Base-by-base conservation (phyloP, 2,329 filamentous ascomycete genomes). In the Ophioceras dolichostomum region DNA sequence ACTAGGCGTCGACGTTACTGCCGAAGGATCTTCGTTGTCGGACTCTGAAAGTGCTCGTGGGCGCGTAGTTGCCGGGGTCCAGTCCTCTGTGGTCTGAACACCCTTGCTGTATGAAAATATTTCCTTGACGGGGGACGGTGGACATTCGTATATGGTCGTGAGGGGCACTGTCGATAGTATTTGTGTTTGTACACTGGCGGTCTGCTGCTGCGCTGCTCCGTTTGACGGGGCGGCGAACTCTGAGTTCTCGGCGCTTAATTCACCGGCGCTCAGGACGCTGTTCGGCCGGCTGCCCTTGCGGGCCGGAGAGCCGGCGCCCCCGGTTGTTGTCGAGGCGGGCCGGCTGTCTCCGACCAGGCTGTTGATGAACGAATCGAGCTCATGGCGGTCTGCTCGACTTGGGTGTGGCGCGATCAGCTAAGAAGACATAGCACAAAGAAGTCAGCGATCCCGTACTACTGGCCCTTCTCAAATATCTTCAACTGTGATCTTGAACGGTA, bases 31-130 rank as follows among this genome's bases (percentile, higher is more conserved):
- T 17, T 82, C 80, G 21, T 69, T 67, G 21, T 87, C 80, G 13
- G 77, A 78, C 18, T 73, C 69, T 8, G 75, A 70, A 34, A 68
- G 65, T 4, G 66, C 68, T 36, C 69, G 67, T 1, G 69, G 61
- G 22, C 68, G 65, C 24, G 68, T 62, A 20, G 70, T 62, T 39
- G 67, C 62, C 5, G 67, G 64, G 14, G 68, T 65, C 76, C 83
- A 83, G 44, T 80, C 76, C 50, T 86, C 82, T 17, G 81, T 76
- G 13, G 91, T 95, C 59, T 98, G 93, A 17, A 96, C 87, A 39
- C 79, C 88, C 64, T 95, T 96, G 68, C 84, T 96, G 67, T 98
- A 98, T 37, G 87, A 94, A 53, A 94, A 87, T 41, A 94, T 69
- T 58, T 98, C 91, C 45, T 81, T 76, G 39, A 80, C 74, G 24